These are phyloP conservation scores for Raphanus raphanistrum DNA, from an alignment of 345 rosid genomes.

Conservation along the genomic window DNA sequence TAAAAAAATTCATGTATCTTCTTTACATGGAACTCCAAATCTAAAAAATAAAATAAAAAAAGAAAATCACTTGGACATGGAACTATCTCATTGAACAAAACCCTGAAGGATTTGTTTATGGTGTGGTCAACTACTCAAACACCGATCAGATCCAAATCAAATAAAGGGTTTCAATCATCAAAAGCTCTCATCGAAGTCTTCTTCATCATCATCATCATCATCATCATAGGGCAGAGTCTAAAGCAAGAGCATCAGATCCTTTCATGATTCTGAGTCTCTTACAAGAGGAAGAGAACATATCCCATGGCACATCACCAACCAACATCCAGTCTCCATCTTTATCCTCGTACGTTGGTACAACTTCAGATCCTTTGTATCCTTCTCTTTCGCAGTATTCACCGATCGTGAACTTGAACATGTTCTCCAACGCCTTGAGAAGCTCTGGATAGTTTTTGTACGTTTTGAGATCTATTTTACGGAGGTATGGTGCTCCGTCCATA, in stretches of 20 bases:
- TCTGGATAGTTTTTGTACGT: constrained; percentile 52
- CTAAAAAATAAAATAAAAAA: not conserved
- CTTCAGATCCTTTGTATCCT: constrained; percentile 65
- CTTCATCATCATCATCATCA: not conserved
- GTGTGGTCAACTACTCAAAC: constrained; percentile 23
- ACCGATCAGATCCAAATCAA: constrained; percentile 32
- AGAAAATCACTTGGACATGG: constrained; percentile 1
- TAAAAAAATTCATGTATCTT: constrained; percentile 31
- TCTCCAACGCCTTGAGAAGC: constrained; percentile 59
- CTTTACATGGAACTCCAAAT: constrained; percentile 33
- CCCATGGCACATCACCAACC: constrained; percentile 89
- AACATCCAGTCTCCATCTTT: constrained; percentile 86
- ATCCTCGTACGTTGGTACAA: constrained; percentile 72
- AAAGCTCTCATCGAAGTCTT: constrained; percentile 6
- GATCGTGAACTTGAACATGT: constrained; percentile 62
- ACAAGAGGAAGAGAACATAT: constrained; percentile 60
- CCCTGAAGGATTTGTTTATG: constrained; percentile 11
- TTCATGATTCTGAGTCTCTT: constrained; percentile 60
- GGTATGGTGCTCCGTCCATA: constrained; percentile 78
- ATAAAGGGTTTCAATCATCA: constrained; percentile 30
- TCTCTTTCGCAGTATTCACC: constrained; percentile 53
- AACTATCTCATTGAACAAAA: constrained; percentile 28
- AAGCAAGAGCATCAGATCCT: constrained; percentile 52
- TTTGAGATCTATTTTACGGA: constrained; percentile 69
- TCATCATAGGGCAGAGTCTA: constrained; percentile 30